These are phyloP conservation scores for Pseudonitzschia multiseries DNA, from an alignment of 108 stramenopile species.

Conservation along the genomic window DNA sequence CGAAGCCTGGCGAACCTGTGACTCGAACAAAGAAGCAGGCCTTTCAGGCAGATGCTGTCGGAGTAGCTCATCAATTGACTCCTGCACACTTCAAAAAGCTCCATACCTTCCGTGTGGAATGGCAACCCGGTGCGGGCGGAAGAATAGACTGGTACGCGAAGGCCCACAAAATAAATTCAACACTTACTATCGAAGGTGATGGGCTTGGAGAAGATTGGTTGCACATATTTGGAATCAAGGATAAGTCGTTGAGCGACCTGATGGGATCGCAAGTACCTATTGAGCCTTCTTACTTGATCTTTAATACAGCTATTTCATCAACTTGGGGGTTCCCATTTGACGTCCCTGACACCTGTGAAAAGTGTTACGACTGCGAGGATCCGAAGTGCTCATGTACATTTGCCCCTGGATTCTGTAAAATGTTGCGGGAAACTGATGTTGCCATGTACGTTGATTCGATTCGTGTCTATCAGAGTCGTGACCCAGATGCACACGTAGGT, in stretches of 20 bases:
- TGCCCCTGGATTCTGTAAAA: constrained; percentile 85
- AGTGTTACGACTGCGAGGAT: constrained; percentile 89
- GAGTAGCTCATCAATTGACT: constrained; percentile 81
- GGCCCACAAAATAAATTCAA: constrained; percentile 58
- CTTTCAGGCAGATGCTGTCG: constrained; percentile 94
- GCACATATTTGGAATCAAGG: constrained; percentile 72
- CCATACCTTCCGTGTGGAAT: constrained; percentile 93
- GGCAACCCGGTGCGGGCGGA: constrained; percentile 90
- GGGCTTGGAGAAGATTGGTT: constrained; percentile 79
- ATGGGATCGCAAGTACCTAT: constrained; percentile 91
- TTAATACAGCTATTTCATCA: constrained; percentile 91
- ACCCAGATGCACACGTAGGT: constrained; percentile 69
- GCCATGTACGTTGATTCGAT: constrained; percentile 84
- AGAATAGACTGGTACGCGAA: constrained; percentile 87
- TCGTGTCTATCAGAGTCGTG: constrained; percentile 84
- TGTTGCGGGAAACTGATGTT: constrained; percentile 76
- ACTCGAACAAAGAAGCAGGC: constrained; percentile 78
- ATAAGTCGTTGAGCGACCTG: constrained; percentile 50
- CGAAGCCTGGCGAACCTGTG: constrained; percentile 83
- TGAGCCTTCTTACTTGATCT: constrained; percentile 90
- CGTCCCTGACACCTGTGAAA: constrained; percentile 77
- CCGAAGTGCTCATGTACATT: constrained; percentile 86
- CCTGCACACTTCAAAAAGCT: constrained; percentile 77
- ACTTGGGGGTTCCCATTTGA: constrained; percentile 95
- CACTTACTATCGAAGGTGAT: constrained; percentile 64